Evolutionary conservation across 306 rosid genomes (phyloP), one percentile per base, ranked within the genome.

Genomic region (Prunus salicina): DNA sequence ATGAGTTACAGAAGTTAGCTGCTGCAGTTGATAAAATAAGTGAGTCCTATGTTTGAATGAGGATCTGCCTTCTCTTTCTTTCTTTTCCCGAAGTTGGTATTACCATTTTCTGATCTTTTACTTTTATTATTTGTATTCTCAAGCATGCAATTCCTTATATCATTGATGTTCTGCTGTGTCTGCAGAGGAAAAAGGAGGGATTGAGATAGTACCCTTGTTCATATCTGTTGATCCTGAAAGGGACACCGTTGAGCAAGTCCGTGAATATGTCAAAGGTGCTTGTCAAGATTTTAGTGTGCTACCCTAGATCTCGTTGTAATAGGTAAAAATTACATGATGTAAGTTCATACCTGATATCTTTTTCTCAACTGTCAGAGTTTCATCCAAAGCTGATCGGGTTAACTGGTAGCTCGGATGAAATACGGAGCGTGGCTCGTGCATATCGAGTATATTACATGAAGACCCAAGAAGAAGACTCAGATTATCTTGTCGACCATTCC

Each of bases 221-320:
- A 89, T 95, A 76, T 92, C 98, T 71, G 98, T 95, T 82, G 98
- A 92, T 87, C 98, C 98, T 51, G 97, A 95, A 86, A 89, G 98
- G 76, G 98, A 95, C 82, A 95, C 90, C 12, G 93, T 95, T 66
- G 97, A 92, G 84, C 98, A 95, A 95, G 98, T 95, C 30, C 80
- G 80, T 51, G 96, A 92, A 85, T 95, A 95, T 81, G 93, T 95
- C 80, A 89, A 88, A 88, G 98, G 98, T 95, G 76, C 67, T 65
- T 61, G 43, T 1, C 32, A 10, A 14, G 19, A 28, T 51, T 56
- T 61, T 57, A 67, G 69, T 57, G 55, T 67, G 38, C 64, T 56
- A 45, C 57, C 46, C 49, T 58, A 8, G 41, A 16, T 67, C 27
- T 47, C 67, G 7, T 19, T 30, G 63, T 2, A 51, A 60, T 27